Conservation (phyloP, 768 basidiomycete species). For the Grammothele lineata region DNA sequence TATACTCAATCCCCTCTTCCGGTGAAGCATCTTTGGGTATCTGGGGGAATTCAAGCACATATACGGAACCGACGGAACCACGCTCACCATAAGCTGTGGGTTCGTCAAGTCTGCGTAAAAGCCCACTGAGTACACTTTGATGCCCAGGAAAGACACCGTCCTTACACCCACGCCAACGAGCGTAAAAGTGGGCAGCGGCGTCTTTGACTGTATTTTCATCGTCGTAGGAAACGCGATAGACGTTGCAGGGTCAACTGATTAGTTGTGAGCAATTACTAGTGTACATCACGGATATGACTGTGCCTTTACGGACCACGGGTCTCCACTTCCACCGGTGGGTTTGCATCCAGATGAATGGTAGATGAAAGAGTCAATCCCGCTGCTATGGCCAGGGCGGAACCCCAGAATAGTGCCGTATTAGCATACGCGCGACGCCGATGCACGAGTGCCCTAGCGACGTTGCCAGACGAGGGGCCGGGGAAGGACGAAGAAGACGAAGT, state of each 20-base stretch:
- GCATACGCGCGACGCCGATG: background rate
- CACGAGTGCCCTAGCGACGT: constrained; percentile 1
- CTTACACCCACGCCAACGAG: constrained; percentile 84
- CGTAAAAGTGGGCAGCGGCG: constrained; percentile 56
- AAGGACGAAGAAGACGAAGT: constrained; percentile 7
- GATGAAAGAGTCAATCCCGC: constrained; percentile 26
- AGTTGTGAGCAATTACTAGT: background rate
- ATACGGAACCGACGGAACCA: background rate
- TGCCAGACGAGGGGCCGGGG: constrained; percentile 1
- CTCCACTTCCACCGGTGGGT: constrained; percentile 15
- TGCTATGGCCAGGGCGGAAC: constrained; percentile 28
- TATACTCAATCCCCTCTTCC: constrained; percentile 67
- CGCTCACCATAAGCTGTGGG: constrained; percentile 50
- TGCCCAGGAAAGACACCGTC: constrained; percentile 81
- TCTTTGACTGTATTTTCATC: constrained; percentile 59
- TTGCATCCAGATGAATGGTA: constrained; percentile 42
- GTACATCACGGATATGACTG: background rate
- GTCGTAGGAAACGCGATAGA: constrained; percentile 69
- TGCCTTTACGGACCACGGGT: constrained; percentile 13
- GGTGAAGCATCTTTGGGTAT: constrained; percentile 50
- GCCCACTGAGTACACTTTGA: constrained; percentile 86
- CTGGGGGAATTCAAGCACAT: constrained; percentile 27
- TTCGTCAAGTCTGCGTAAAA: constrained; percentile 85
- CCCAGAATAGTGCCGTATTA: constrained; percentile 12
- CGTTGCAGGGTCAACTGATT: constrained; percentile 67